Evolutionary conservation across 805 yeast genomes (phyloP).

Genomic region (Metschnikowia henanensis): DNA sequence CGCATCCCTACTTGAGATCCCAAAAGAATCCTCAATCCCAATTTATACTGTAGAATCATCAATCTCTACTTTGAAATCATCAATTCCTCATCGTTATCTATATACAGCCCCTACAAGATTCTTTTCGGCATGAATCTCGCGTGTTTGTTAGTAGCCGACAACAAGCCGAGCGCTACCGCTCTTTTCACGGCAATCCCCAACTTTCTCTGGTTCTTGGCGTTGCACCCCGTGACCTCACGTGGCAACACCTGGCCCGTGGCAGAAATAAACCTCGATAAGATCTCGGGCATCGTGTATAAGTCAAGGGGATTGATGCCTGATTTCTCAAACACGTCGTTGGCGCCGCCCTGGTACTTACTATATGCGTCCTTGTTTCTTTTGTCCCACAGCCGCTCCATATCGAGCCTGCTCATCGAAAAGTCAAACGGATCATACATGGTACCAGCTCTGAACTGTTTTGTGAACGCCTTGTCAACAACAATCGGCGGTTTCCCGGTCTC

Average conservation of each 20-base stretch:
- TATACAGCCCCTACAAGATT: conserved; percentile 24
- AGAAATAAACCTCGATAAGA: conserved; percentile 63
- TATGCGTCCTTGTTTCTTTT: conserved; percentile 26
- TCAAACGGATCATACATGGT: conserved; percentile 80
- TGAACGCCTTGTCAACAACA: conserved; percentile 30
- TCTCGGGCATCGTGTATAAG: conserved; percentile 69
- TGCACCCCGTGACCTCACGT: conserved; percentile 68
- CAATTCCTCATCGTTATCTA: neutral
- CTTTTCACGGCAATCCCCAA: conserved; percentile 78
- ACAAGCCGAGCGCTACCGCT: conserved; percentile 75
- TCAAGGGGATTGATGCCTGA: conserved; percentile 65
- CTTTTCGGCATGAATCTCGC: conserved; percentile 44
- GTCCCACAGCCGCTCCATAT: conserved; percentile 42
- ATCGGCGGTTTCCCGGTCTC: conserved; percentile 36
- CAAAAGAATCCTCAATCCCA: too few relatives aligned
- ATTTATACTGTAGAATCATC: too few relatives aligned
- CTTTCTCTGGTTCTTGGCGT: conserved; percentile 63
- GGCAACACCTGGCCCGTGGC: conserved; percentile 77
- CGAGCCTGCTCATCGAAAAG: conserved; percentile 59
- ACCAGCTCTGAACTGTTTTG: conserved; percentile 49
- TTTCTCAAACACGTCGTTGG: conserved; percentile 34
- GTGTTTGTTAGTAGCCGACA: conserved; percentile 73
- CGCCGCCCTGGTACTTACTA: conserved; percentile 16
- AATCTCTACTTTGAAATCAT: too few relatives aligned
- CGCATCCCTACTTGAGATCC: too few relatives aligned